Evolutionary conservation across 345 rosid genomes (phyloP), one percentile per base, ranked within the genome.

Genomic region (Capsella bursapastoris): DNA sequence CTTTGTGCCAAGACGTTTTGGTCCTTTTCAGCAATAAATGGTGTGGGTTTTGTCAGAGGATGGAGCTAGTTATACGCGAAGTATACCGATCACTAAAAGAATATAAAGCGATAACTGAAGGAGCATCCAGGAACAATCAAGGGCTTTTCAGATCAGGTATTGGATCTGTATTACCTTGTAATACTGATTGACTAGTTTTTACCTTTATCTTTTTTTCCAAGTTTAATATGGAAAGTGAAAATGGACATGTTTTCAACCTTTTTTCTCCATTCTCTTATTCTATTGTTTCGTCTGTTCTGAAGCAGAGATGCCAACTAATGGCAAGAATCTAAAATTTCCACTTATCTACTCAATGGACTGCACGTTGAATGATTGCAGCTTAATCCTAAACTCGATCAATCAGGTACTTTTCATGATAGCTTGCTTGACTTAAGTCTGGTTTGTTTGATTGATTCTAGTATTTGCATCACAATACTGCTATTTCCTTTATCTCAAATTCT

Each of bases 31-130:
- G 89, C 82, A 87, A 79, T 72, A 82, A 74, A 8, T 91, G 96
- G 97, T 91, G 97, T 81, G 98, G 93, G 25, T 91, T 94, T 83
- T 94, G 98, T 78, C 96, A 87, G 83, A 86, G 96, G 86, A 91
- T 88, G 96, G 97, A 87, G 73, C 85, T 90, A 74, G 88, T 85
- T 79, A 87, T 91, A 70, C 87, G 93, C 73, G 98, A 91, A 83
- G 92, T 87, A 28, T 82, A 84, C 81, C 84, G 87, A 63, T 86
- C 95, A 43, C 65, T 90, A 59, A 86, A 79, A 64, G 90, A 87
- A 58, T 81, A 82, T 71, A 72, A 78, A 76, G 78, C 57, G 45
- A 55, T 81, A 72, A 69, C 82, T 71, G 81, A 85, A 71, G 61
- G 71, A 69, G 82, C 70, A 72, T 81, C 83, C 64, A 64, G 52